These are phyloP conservation scores for Lophiotrema nucula DNA, from an alignment of 495 filamentous ascomycete species.

Conservation along the genomic window DNA sequence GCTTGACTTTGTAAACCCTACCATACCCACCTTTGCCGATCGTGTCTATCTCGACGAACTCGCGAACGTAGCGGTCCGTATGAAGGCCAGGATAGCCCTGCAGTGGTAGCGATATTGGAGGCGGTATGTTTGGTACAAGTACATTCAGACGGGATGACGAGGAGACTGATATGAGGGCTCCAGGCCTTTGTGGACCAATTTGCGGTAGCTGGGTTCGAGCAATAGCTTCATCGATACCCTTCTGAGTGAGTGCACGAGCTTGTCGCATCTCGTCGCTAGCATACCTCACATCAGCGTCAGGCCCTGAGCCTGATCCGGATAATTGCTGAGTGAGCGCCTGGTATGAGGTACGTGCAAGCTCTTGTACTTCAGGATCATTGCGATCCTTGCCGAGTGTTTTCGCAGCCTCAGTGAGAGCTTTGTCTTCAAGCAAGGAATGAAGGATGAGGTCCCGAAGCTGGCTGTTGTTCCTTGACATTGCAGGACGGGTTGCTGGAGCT, in stretches of 20 bases:
- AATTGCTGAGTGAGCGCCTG: conserved; percentile 17
- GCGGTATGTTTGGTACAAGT: neutral
- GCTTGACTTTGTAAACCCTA: conserved; percentile 41
- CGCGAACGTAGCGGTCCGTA: conserved; percentile 30
- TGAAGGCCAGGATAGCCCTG: conserved; percentile 25
- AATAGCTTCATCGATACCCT: conserved; percentile 13
- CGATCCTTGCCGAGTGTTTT: conserved; percentile 24
- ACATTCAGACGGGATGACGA: neutral
- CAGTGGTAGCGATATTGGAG: conserved; percentile 8
- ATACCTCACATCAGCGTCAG: conserved; percentile 9
- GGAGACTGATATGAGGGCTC: neutral
- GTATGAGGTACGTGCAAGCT: conserved; percentile 22
- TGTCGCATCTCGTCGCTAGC: conserved; percentile 21
- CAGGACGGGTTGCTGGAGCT: neutral
- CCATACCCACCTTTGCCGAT: conserved; percentile 50
- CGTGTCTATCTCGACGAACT: conserved; percentile 39
- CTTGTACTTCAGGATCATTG: conserved; percentile 32
- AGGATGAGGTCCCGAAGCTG: conserved; percentile 30
- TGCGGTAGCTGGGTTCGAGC: conserved; percentile 10
- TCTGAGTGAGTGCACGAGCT: conserved; percentile 4
- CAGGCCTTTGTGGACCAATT: neutral
- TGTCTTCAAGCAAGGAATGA: conserved; percentile 36
- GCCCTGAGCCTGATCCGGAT: neutral
- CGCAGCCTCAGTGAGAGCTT: conserved; percentile 28
- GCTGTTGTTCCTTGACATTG: conserved; percentile 8